Conservation (phyloP, 805 yeast genomes). For the Candida gorgasii region DNA sequence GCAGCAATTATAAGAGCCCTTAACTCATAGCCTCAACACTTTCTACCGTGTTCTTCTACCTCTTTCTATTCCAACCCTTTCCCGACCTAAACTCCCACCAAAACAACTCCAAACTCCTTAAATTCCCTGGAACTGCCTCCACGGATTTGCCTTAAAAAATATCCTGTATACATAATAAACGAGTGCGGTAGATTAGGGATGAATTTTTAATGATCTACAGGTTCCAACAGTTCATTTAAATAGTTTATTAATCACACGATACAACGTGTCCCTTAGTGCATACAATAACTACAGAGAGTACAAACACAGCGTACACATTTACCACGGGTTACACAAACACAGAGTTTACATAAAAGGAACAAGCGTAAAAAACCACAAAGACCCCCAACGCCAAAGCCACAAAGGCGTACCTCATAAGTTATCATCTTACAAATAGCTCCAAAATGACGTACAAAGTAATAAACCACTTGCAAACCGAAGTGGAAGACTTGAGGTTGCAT, state of each 20-base stretch:
- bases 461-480: not conserved
- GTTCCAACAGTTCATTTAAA: not conserved
- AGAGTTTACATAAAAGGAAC: not conserved
- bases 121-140: not conserved
- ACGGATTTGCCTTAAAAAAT: not conserved
- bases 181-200: conserved; percentile 5
- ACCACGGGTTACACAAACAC: not conserved
- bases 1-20: no score
- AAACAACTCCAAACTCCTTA: not conserved
- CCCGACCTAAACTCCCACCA: no score
- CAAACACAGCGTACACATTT: no score
- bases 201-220: conserved; percentile 3
- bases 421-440: no score
- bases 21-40: no score
- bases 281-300: no score
- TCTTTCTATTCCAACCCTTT: no score
- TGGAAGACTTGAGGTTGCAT: conserved; percentile 1
- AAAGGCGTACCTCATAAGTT: no score
- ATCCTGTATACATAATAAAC: not conserved
- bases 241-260: no score
- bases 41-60: no score
- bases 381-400: not conserved
- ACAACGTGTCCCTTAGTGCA: no score
- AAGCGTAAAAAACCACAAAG: no score
- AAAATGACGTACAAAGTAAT: not conserved